phyloP scores from a whole-genome alignment of 352 stramenopile species.

The Globisporangium carolinianum region DNA sequence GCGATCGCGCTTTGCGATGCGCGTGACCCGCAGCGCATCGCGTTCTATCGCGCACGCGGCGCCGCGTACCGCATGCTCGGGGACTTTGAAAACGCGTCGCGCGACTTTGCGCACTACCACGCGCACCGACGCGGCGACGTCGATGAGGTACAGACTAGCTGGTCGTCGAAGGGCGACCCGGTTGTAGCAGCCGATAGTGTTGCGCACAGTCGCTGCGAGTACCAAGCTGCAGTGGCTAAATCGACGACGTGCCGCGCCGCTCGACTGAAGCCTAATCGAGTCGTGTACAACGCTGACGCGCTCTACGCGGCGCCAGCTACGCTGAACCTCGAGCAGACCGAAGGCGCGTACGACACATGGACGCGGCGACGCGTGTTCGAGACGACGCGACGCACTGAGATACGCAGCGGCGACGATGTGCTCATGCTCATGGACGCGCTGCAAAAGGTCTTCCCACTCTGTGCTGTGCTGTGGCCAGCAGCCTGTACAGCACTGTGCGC shows the following conservation, averaged over 20 bases:
- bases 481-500: constrained; percentile 28
- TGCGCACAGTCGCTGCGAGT: too few relatives aligned
- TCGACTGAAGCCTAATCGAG: background rate
- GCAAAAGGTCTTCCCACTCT: constrained; percentile 31
- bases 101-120: constrained; percentile 33
- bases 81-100: constrained; percentile 56
- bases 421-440: constrained; percentile 37
- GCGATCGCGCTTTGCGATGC: constrained; percentile 29
- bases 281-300: constrained; percentile 10
- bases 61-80: constrained; percentile 48
- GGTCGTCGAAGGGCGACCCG: too few relatives aligned
- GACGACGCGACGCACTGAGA: constrained; percentile 14
- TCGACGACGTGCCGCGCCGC: too few relatives aligned
- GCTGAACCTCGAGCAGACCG: background rate
- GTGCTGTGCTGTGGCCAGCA: constrained; percentile 25
- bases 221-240: too few relatives aligned
- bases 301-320: constrained; percentile 9
- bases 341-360: constrained; percentile 11
- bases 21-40: constrained; percentile 9
- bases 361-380: constrained; percentile 18
- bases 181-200: too few relatives aligned
- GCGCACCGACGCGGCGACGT: background rate
- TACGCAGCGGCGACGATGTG: constrained; percentile 31
- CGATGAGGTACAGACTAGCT: background rate
- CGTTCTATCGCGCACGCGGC: constrained; percentile 45